Evolutionary conservation across 148 eudicot genomes (phyloP), one percentile per base, ranked within the genome.

Genomic region (Rhododendron mucronatum): DNA sequence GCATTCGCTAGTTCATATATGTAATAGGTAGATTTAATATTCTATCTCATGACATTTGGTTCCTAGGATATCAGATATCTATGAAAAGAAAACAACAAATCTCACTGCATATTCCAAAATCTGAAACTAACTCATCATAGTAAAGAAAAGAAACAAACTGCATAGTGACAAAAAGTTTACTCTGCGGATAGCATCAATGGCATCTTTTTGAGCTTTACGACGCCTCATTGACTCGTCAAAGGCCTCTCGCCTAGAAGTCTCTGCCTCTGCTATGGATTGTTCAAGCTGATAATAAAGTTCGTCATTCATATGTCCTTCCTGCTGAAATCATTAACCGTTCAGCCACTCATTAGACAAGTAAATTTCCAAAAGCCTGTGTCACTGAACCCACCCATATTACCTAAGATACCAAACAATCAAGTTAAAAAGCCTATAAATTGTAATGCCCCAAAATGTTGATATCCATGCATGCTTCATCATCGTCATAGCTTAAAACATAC

Each of bases 191-290:
- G 96, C 95, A 35, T 91, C 93, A 86, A 92, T 87, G 48, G 90
- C 90, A 83, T 90, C 91, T 87, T 90, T 96, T 91, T 95, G 95
- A 67, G 95, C 98, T 89, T 91, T 95, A 65, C 85, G 85, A 73
- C 97, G 94, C 89, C 89, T 94, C 82, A 84, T 87, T 73, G 98
- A 94, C 89, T 95, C 98, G 76, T 92, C 91, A 79, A 90, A 65
- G 76, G 51, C 63, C 14, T 59, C 10, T 41, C 3, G 89, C 84
- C 85, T 89, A 44, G 93, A 89, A 86, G 73, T 88, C 84, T 95
- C 93, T 73, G 94, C 94, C 73, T 96, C 96, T 59, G 83, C 89
- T 89, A 94, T 90, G 80, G 91, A 90, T 88, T 85, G 92, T 90
- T 91, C 87, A 85, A 95, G 97, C 91, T 91, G 93, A 76, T 90